Percentiles rank a stretch among this genome's conserved stretches.
Conservation (phyloP, 345 rosid species). For the Salix brachista region DNA sequence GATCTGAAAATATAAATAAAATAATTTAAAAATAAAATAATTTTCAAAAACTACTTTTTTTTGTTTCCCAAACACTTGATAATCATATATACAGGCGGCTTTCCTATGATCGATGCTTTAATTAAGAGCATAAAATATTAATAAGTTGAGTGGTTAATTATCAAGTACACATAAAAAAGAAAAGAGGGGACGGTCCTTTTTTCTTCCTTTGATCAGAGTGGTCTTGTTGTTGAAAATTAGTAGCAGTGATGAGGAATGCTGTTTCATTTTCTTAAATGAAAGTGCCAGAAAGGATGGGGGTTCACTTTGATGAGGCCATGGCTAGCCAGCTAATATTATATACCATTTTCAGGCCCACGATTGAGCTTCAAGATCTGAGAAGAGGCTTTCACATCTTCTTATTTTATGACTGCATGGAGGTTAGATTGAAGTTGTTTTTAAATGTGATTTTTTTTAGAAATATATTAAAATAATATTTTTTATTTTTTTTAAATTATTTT, state of each 20-base stretch:
- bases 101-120: neutral
- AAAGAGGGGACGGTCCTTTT: too few relatives aligned
- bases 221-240: neutral
- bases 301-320: slow-evolving; percentile 7
- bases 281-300: neutral
- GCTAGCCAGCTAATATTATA: slow-evolving; percentile 14
- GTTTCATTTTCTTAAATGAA: slow-evolving; percentile 6
- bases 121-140: neutral
- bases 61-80: neutral
- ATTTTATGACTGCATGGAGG: neutral
- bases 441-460: too few relatives aligned
- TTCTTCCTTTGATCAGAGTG: neutral
- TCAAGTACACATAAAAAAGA: neutral
- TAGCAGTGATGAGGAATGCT: neutral
- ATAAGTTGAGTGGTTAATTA: neutral
- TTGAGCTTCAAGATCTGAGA: slow-evolving; percentile 6
- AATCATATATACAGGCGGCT: neutral
- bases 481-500: too few relatives aligned
- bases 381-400: neutral
- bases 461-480: too few relatives aligned
- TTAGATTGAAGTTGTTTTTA: too few relatives aligned
- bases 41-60: too few relatives aligned
- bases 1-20: too few relatives aligned
- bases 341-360: slow-evolving; percentile 15
- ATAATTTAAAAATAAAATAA: too few relatives aligned